Base-by-base conservation (phyloP, 495 filamentous ascomycete genomes). In the Astrothelium subdiscretum region DNA sequence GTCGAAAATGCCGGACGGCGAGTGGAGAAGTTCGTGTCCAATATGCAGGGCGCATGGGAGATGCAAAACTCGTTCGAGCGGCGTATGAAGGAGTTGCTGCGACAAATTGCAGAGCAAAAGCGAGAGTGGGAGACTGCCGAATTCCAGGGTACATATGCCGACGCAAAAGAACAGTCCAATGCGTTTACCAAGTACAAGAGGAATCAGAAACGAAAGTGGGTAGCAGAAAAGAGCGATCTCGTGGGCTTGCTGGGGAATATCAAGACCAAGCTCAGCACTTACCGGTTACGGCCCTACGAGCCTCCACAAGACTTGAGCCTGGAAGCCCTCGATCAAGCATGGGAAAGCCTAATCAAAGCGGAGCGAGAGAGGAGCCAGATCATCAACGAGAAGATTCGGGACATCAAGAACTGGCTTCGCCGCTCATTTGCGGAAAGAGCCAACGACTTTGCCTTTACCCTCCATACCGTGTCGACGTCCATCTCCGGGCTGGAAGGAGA, bases 31-130 rank as follows among this genome's bases (percentile, higher is more conserved):
- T 98, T 98, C 67, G 89, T 97, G 52, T 90, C 88, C 70, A 96
- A 94, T 70, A 97, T 97, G 94, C 91, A 96, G 66, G 94, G 92
- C n/a, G 91, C 94, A 2, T 97, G 95, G 94, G 91, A 95, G 70
- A 98, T 98, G 94, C 91, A 98, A 74, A 94, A 88, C 70, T 87
- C 86, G 15, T 98, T 90, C 70, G 94, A 98, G 82, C 80, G 84
- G 68, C 82, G 92, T 51, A 94, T 97, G 89, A 80, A 81, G 32
- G 87, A 85, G 60, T 75, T 98, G 10, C 76, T 97, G 58, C 78
- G 82, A 63, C 79, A 86, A 64, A 92, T 97, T 66, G 78, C 77
- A 8, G 80, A 80, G 52, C 90, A 95, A 72, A 78, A 84, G 57
- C 76, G 86, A 57, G 72, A 77, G 62, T 97, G 95, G 92, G 78